Base-by-base conservation (phyloP, 345 rosid genomes). In the Aegle marmelos region DNA sequence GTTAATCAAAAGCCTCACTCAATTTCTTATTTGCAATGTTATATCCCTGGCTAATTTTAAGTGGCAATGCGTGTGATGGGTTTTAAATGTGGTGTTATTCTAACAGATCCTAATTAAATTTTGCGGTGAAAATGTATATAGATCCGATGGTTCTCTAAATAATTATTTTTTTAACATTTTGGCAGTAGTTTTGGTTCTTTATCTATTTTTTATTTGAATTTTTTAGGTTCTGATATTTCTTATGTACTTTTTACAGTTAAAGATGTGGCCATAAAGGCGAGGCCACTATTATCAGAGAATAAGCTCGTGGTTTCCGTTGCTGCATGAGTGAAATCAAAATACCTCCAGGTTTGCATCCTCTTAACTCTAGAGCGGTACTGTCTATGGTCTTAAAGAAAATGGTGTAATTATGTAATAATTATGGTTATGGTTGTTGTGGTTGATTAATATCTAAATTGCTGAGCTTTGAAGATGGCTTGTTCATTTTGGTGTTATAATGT, bases 251-350 rank as follows among this genome's bases (percentile, higher is more conserved):
- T 24, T 84, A 77, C 84, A 92, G 92, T 89, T 76, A 90, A 91
- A 87, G 87, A 85, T 66, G 99, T 86, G 14, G 83, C 90, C 59
- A 76, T 86, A 68, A 83, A 89, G 68, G 78, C 90, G 84, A 91
- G 73, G 76, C 91, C 97, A 1, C 60, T 80, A 69, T 88, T 96
- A 63, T 85, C 95, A 7, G 82, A 88, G 85, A 78, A 84, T 60
- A 87, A 92, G 86, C 91, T 94, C 85, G 80, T 90, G 83, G 97
- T 96, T 82, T 96, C 95, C 5, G 86, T 94, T 84, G 97, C 90
- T 76, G 97, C 95, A 6, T 97, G 98, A 77, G 81, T 88, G 7
- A 92, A 87, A 77, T 75, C 94, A 88, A 90, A 88, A 73, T 97
- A 96, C 81, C 85, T 94, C 78, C 89, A 91, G 91, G 99, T 93